These are phyloP conservation scores for Nitzschia sp. DNA, from an alignment of 108 stramenopile species.

Conservation along the genomic window DNA sequence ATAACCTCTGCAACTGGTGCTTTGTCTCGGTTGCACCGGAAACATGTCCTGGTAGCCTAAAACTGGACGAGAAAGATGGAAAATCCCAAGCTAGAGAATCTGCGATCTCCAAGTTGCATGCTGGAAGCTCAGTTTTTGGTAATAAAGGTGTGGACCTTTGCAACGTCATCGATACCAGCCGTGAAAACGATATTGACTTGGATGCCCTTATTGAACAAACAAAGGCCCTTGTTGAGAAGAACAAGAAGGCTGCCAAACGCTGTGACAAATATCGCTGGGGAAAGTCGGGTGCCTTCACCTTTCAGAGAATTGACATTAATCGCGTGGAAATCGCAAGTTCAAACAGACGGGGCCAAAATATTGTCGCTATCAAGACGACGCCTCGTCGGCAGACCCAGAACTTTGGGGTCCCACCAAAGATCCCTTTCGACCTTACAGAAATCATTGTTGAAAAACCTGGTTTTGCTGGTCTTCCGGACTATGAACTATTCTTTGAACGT, in stretches of 20 bases:
- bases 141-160: neutral
- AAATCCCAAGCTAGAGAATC: neutral
- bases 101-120: neutral
- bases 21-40: neutral
- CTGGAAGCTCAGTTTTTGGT: neutral
- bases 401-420: neutral
- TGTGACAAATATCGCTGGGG: neutral
- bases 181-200: neutral
- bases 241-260: neutral
- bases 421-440: neutral
- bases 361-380: neutral
- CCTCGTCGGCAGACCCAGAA: neutral
- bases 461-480: slow-evolving; percentile 5
- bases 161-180: neutral
- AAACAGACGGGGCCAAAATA: neutral
- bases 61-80: neutral
- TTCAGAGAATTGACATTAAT: neutral
- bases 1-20: neutral
- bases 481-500: slow-evolving; percentile 8
- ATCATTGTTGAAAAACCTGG: slow-evolving; percentile 2
- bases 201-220: neutral
- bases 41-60: neutral
- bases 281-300: neutral
- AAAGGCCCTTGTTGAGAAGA: neutral
- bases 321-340: neutral